Conservation (phyloP, 768 basidiomycete genomes). For the Pleurotus eryngii region DNA sequence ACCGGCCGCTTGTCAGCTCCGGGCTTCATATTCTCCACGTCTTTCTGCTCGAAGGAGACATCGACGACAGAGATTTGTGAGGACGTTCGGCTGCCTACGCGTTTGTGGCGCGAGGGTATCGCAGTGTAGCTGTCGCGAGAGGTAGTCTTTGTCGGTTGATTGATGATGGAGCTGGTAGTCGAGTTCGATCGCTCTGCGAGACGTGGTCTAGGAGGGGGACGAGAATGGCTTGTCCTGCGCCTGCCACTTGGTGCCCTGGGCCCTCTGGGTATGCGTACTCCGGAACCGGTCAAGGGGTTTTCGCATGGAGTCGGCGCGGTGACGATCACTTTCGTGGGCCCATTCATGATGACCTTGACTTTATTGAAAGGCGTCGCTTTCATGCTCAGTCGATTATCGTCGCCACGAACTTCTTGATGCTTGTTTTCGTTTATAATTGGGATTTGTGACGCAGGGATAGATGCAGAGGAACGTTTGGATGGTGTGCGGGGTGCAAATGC, state of each 20-base stretch:
- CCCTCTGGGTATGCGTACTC: not conserved
- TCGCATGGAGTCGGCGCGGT: conserved; percentile 50
- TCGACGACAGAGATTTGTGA: conserved; percentile 3
- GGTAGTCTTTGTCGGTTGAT: not conserved
- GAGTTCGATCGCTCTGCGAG: conserved; percentile 4
- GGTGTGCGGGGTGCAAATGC: conserved; percentile 4
- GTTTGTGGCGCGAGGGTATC: not conserved
- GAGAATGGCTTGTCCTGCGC: conserved; percentile 1
- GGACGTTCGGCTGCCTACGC: not conserved
- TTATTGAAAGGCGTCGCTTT: conserved; percentile 23
- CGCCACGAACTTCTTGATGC: not conserved
- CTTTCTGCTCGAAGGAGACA: conserved; percentile 2
- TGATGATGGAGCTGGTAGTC: not conserved
- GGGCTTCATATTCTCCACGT: not conserved
- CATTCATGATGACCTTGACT: conserved; percentile 41
- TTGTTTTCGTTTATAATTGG: too few species aligned
- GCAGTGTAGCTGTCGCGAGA: not conserved
- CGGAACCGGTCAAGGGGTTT: conserved; percentile 13
- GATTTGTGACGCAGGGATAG: conserved; percentile 1
- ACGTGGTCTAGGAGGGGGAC: not conserved
- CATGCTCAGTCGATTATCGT: not conserved
- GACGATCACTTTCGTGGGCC: conserved; percentile 48
- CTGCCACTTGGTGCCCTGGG: not conserved
- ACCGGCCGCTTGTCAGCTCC: conserved; percentile 14
- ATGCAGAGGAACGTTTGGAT: conserved; percentile 6